These are phyloP conservation scores for Jasminum sambac DNA, from an alignment of 257 asterid genomes.

Conservation along the genomic window DNA sequence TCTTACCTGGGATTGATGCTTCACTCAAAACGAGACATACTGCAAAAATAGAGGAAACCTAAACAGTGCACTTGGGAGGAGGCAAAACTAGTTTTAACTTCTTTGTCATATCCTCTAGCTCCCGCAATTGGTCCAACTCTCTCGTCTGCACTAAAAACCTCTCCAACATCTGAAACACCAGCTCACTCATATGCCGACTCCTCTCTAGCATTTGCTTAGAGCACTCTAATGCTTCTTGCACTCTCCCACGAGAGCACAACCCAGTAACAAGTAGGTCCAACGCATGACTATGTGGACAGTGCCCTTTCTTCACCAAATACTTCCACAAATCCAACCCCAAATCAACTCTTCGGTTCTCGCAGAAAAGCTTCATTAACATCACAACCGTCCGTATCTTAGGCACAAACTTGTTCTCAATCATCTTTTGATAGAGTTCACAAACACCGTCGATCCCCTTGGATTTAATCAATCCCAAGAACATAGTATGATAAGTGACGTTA, in stretches of 20 bases:
- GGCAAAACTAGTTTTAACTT: constrained; percentile 54
- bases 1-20: neutral
- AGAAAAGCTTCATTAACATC: constrained; percentile 75
- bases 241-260: constrained; percentile 77
- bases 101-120: constrained; percentile 44
- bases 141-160: constrained; percentile 50
- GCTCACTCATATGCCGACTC: constrained; percentile 64
- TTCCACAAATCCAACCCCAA: constrained; percentile 74
- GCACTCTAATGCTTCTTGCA: constrained; percentile 64
- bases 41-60: neutral
- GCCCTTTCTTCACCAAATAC: constrained; percentile 69
- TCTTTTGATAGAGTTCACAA: constrained; percentile 48
- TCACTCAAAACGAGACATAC: neutral
- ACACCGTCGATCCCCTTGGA: constrained; percentile 53
- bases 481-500: constrained; percentile 67
- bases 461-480: constrained; percentile 73
- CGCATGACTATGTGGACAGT: constrained; percentile 82
- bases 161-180: constrained; percentile 52
- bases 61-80: constrained; percentile 28
- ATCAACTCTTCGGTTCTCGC: constrained; percentile 59
- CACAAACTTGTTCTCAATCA: constrained; percentile 56
- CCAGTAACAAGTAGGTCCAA: constrained; percentile 78
- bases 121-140: constrained; percentile 42
- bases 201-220: constrained; percentile 70
- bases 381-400: constrained; percentile 72